A percentile compares a stretch with the other conserved stretches of the same genome.
These are phyloP conservation scores for Elongisporangium prolatum DNA, from an alignment of 352 stramenopile species.

Conservation along the genomic window DNA sequence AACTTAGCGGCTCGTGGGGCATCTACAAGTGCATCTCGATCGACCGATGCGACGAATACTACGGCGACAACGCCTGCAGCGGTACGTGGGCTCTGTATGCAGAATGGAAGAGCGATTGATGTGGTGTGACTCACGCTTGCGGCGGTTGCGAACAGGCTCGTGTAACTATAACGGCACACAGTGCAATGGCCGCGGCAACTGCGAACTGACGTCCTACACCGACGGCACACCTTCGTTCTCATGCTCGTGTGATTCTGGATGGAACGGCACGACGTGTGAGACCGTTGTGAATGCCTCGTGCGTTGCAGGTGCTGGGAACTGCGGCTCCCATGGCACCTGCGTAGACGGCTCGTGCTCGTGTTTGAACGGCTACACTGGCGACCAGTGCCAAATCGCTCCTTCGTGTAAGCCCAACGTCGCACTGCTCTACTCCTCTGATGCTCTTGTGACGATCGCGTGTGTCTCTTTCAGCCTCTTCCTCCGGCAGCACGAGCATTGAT, in stretches of 20 bases:
- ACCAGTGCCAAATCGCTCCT: constrained; percentile 43
- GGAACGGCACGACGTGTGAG: constrained; percentile 61
- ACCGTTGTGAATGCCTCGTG: constrained; percentile 46
- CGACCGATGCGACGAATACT: constrained; percentile 70
- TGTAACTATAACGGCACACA: constrained; percentile 43
- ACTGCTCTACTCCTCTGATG: neutral
- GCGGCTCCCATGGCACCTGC: constrained; percentile 39
- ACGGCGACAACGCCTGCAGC: constrained; percentile 44
- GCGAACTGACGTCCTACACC: constrained; percentile 24
- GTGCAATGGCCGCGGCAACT: constrained; percentile 70
- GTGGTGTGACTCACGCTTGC: neutral
- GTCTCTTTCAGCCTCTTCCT: constrained; percentile 2
- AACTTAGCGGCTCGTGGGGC: constrained; percentile 24
- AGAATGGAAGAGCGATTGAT: neutral
- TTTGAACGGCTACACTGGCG: constrained; percentile 30
- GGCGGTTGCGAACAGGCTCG: constrained; percentile 10
- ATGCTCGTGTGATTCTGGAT: constrained; percentile 66
- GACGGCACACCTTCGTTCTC: constrained; percentile 36
- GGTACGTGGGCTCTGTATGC: constrained; percentile 24
- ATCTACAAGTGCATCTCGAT: constrained; percentile 84
- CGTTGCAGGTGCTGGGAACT: constrained; percentile 33
- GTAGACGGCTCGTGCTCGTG: constrained; percentile 31
- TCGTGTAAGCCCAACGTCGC: constrained; percentile 11
- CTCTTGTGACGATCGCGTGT: too few species aligned
- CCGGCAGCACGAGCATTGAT: constrained; percentile 8